These are phyloP conservation scores for Diaporthe aspalathi DNA, from an alignment of 2,329 filamentous ascomycete species.

Conservation along the genomic window DNA sequence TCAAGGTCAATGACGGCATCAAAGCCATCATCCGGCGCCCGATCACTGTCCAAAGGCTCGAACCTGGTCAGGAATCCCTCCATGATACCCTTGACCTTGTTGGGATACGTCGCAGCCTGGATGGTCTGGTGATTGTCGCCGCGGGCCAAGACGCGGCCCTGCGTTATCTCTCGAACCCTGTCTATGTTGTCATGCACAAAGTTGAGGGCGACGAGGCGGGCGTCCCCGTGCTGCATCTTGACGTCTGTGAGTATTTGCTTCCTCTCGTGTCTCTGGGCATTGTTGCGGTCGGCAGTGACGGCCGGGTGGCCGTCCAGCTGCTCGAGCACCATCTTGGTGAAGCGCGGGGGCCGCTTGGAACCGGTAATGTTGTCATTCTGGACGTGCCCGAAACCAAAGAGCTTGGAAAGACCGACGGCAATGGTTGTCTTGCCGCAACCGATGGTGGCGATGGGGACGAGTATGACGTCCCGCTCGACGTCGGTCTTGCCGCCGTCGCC, in stretches of 20 bases:
- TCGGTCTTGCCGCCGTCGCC: constrained; percentile 63
- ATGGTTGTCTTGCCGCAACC: constrained; percentile 98
- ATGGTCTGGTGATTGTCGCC: constrained; percentile 99
- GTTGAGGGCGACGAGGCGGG: constrained; percentile 85
- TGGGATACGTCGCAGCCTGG: constrained; percentile 78
- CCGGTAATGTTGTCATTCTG: constrained; percentile 96
- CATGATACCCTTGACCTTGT: constrained; percentile 91
- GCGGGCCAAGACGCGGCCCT: constrained; percentile 81
- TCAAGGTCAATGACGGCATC: constrained; percentile 88
- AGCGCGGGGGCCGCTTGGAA: constrained; percentile 79
- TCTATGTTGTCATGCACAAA: constrained; percentile 86
- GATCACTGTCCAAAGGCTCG: constrained; percentile 76
- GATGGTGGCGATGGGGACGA: constrained; percentile 93
- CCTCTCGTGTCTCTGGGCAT: constrained; percentile 88
- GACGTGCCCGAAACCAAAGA: constrained; percentile 92
- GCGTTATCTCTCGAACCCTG: constrained; percentile 79
- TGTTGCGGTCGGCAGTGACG: constrained; percentile 94
- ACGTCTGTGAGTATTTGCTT: constrained; percentile 89
- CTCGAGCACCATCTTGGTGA: constrained; percentile 77
- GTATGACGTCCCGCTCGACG: constrained; percentile 75
- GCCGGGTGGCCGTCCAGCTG: constrained; percentile 73
- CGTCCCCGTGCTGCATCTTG: constrained; percentile 67
- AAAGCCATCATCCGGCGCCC: constrained; percentile 82
- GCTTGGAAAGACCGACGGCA: constrained; percentile 80
- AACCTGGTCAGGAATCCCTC: constrained; percentile 91